Evolutionary conservation across 2,329 filamentous ascomycete species (phyloP), one percentile per base, ranked within the genome.

Genomic region (Arthrobotrys conoides): DNA sequence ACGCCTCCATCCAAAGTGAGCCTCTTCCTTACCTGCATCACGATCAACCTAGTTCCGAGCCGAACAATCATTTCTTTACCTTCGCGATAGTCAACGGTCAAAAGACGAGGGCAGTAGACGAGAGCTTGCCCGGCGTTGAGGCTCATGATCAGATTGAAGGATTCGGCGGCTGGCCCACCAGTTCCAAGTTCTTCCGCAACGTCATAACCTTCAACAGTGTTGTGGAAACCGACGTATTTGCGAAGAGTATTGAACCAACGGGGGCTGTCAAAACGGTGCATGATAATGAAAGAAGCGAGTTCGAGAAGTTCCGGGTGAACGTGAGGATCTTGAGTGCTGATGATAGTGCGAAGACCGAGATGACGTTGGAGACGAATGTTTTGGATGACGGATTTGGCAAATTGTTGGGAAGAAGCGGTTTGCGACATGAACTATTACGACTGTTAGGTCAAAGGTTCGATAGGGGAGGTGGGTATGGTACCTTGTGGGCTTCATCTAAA

Each of bases 251-350:
- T 82, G 30, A 89, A 86, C 91, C 91, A 93, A 0, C 87, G 87
- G 0, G 91, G 91, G 0, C 88, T 90, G 0, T 87, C 89, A 83
- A 94, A 94, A 0, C 90, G 87, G 82, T 94, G 92, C 0, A 94
- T 89, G 16, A 94, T 86, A 0, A 89, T 91, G n/a, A 92, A 85
- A 0, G 89, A 90, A 83, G 90, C 93, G 0, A 95, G 85, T 67
- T 93, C 91, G 0, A 95, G 86, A 0, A 96, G 86, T 16, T 87
- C 87, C 0, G 90, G 89, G 0, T 90, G 91, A 3, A 94, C 87
- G 0, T 91, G 93, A 0, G 92, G 92, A 81, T 95, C 92, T 82
- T 96, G 92, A 0, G 92, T 95, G 0, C 91, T 90, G 36, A 95
- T 90, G 49, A 95, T 83, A 3, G 94, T 86, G 0, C 92, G 87